These are phyloP conservation scores for Hypoxylon sp. DNA, from an alignment of 2,329 filamentous ascomycete genomes.

Conservation along the genomic window DNA sequence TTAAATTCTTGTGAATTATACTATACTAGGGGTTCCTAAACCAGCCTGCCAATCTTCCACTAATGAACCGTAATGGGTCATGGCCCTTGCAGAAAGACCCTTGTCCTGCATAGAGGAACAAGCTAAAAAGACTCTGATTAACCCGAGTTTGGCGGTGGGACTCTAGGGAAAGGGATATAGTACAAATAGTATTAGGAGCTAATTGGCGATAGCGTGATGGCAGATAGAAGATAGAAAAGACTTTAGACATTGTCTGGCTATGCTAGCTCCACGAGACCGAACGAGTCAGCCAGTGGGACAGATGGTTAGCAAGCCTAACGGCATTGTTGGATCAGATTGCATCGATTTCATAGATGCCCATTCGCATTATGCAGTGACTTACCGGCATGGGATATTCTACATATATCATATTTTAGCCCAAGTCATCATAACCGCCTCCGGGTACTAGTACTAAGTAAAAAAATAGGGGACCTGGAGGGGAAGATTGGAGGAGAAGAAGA, in stretches of 20 bases:
- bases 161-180: constrained; percentile 38
- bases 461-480: constrained; percentile 35
- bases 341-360: constrained; percentile 33
- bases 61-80: constrained; percentile 25
- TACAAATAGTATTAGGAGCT: constrained; percentile 39
- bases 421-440: constrained; percentile 19
- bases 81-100: constrained; percentile 44
- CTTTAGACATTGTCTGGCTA: constrained; percentile 33
- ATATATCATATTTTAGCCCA: constrained; percentile 39
- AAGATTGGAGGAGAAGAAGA: constrained; percentile 26
- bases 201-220: constrained; percentile 39
- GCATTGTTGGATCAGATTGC: constrained; percentile 37
- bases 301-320: constrained; percentile 16
- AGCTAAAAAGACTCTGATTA: constrained; percentile 39
- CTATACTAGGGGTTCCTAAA: constrained; percentile 34
- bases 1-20: constrained; percentile 17
- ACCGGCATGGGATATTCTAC: constrained; percentile 39
- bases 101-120: constrained; percentile 36
- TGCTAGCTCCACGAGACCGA: constrained; percentile 37
- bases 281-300: constrained; percentile 29
- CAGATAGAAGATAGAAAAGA: constrained; percentile 36
- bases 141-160: constrained; percentile 31
- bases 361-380: constrained; percentile 42
- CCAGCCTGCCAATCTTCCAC: constrained; percentile 28
- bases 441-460: constrained; percentile 23